Evolutionary conservation across 495 filamentous ascomycete genomes (phyloP), one percentile per base, ranked within the genome.

Genomic region (Daldinia grandis): DNA sequence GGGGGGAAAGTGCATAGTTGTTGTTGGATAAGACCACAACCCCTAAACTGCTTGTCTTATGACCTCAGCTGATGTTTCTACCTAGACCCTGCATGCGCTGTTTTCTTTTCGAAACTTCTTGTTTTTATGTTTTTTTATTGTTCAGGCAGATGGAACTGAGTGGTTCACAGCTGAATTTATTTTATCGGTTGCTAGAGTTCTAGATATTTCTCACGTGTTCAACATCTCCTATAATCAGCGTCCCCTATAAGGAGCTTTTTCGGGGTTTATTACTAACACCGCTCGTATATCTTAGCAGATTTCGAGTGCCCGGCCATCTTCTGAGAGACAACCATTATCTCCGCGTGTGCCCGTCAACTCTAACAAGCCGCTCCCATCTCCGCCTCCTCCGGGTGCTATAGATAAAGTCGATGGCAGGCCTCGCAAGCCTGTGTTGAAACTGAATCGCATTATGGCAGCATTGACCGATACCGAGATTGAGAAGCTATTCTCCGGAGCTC

Each of bases 401-500:
- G 82, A 83, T 58, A 74, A 75, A 69, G 74, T 73, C 47, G 69
- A 78, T 66, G 80, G 74, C 60, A 76, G 75, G 38, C 79, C 81
- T 33, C 74, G 65, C 24, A 79, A 73, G 56, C 81, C 81, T 6
- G 76, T 83, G 37, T 63, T 86, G 38, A 84, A 82, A 64, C 78
- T 86, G 14, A 76, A 81, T 57, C 78, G 85, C 76, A 87, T 86
- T 74, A 86, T 87, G 78, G 76, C 84, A 49, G 82, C 83, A n/a
- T 79, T 92, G 50, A 86, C 82, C 30, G 84, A 85, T 27, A 79
- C 83, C 24, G 90, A 92, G 54, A 76, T 92, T 63, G 89, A 90
- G 75, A 86, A 87, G 54, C 82, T 93, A 37, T 90, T 93, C 75
- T 92, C 90, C 30, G 91, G 90, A n/a, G 91, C 91, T 14, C 91